Evolutionary conservation across 257 asterid genomes (phyloP), one percentile per base, ranked within the genome.

Genomic region (Penstemon eatonii): DNA sequence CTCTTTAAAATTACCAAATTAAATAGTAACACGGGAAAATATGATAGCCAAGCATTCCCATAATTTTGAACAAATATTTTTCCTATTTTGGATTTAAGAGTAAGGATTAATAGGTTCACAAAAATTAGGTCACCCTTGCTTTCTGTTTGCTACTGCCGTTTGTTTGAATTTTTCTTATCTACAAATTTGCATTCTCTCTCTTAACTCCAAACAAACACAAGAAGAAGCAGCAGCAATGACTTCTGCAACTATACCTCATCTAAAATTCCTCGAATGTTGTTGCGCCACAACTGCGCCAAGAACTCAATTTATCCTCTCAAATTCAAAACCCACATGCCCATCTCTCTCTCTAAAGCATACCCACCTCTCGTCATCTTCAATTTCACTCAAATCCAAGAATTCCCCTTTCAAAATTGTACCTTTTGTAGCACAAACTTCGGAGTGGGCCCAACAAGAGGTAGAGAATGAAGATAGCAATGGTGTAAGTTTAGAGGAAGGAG

Each of bases 391-490:
- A 66, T 43, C 84, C 67, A 73, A 65, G 72, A 65, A 8, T 56
- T 68, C 51, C 4, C 69, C 78, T 38, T 46, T 25, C 75, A 74
- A 45, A 44, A 58, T 75, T 33, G 69, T 65, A 43, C 79, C 85
- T 1, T 70, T 75, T 52, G 81, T 72, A 5, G 79, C 82, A 13
- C 80, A 79, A 51, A 69, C 81, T 65, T 78, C 84, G 0, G 84
- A 78, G 33, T 82, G 86, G 86, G 74, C 86, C 11, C 78, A 65
- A 18, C 74, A 81, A 44, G 79, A 72, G 46, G 82, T 68, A 55
- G 78, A 51, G 0, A 68, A 50, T 8, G 74, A 55, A 18, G 67
- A 57, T 19, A 18, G 25, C 15, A 46, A 42, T 8, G 66, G 38
- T 13, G 19, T 55, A 37, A 15, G 15, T 67, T 64, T 45, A 56